Evolutionary conservation across 192 early-diverging fungal genomes (phyloP), one percentile per base, ranked within the genome.

Genomic region (Backusella tuberculispora): DNA sequence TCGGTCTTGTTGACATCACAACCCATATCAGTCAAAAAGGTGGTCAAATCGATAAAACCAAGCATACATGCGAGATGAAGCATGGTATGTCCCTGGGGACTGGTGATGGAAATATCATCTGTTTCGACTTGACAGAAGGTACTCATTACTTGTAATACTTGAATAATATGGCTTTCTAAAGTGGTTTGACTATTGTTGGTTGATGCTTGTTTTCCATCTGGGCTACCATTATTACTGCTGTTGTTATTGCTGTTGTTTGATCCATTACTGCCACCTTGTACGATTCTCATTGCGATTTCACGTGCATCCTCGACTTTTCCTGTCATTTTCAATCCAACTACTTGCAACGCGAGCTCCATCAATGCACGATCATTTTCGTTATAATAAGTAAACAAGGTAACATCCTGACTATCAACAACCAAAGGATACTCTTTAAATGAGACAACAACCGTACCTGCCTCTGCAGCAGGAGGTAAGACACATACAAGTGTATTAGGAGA

Each of bases 311-410:
- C 91, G 14, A 92, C 74, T 77, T 87, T 89, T 5, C 87, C 92
- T 14, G 83, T 87, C 74, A 90, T 88, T 69, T 88, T 80, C 48
- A 96, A 74, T 2, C 95, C 95, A 0, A 94, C 86, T 0, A 94
- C 89, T 68, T 94, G 92, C 65, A 96, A 78, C 14, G 93, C 90
- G 45, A 96, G 80, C 74, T 94, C 94, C 81, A 94, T 89, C 80
- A 96, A 81, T 47, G 92, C 90, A 47, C 90, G 85, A 74, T 96
- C 95, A 8, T 91, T 84, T 77, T 96, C 90, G 68, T 89, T 85
- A 38, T 84, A 77, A 38, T 88, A 90, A 12, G 80, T 80, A 66
- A 89, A 89, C 21, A 82, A 43, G 5, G 71, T 74, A 2, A 81
- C 81, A 40, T 81, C 82, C 47, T 78, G 80, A 8, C 78, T 78